Percentiles rank a stretch among this genome's conserved stretches.
phyloP scores from a whole-genome alignment of 2,329 filamentous ascomycete species.

The Aspergillus sp. region DNA sequence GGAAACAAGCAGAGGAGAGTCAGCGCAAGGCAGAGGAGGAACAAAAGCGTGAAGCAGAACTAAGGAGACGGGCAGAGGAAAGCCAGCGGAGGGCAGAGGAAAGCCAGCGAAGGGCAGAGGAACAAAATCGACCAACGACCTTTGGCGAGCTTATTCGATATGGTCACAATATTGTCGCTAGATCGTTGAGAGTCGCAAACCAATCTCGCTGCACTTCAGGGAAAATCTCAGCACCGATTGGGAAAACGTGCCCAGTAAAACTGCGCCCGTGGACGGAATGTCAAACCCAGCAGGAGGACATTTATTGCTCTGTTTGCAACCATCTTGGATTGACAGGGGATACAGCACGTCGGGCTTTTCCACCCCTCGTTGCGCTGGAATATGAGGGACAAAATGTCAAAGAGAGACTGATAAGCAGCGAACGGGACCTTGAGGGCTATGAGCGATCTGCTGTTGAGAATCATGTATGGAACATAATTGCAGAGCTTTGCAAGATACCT shows the following conservation, averaged over 20 bases:
- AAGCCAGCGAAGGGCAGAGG: too few species aligned
- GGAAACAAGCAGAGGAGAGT: conserved; percentile 4
- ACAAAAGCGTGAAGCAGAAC: conserved; percentile 5
- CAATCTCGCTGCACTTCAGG: conserved; percentile 16
- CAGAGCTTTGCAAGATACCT: conserved; percentile 11
- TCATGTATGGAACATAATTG: conserved; percentile 11
- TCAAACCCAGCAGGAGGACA: conserved; percentile 5
- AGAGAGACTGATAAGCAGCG: conserved; percentile 12
- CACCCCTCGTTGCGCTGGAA: conserved; percentile 10
- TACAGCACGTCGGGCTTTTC: conserved; percentile 8
- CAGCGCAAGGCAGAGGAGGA: not conserved
- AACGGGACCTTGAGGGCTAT: conserved; percentile 13
- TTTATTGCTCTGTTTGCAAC: conserved; percentile 11
- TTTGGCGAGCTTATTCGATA: conserved; percentile 14
- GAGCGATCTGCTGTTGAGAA: conserved; percentile 15
- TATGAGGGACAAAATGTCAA: conserved; percentile 5
- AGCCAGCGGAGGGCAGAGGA: not conserved
- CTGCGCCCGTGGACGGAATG: conserved; percentile 17
- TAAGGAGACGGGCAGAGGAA: not conserved
- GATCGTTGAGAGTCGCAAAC: conserved; percentile 13
- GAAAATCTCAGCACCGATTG: conserved; percentile 13
- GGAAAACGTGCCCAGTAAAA: conserved; percentile 18
- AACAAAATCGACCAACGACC: conserved; percentile 9
- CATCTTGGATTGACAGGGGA: conserved; percentile 10
- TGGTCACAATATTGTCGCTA: conserved; percentile 16